These are phyloP conservation scores for Dictyostelium intermedium DNA, from an alignment of 78 protist genomes.

Conservation along the genomic window DNA sequence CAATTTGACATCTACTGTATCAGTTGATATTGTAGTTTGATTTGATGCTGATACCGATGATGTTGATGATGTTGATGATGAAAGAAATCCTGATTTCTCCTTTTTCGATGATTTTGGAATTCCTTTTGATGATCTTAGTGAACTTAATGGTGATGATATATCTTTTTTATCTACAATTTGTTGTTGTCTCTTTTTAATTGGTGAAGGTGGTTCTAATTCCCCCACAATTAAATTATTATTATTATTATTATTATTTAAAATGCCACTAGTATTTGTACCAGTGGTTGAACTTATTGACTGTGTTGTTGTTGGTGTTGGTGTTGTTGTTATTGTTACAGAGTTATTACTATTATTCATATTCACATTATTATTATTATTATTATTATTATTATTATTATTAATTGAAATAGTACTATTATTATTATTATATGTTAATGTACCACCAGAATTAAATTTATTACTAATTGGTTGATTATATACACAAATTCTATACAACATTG, in stretches of 20 bases:
- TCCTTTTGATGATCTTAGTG: neutral
- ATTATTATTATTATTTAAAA: neutral
- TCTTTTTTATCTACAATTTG: neutral
- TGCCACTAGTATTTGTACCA: neutral
- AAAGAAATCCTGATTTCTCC: neutral
- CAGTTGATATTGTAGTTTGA: neutral
- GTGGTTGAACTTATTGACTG: neutral
- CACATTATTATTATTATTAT: neutral
- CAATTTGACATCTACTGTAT: conserved; percentile 23
- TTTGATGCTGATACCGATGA: neutral
- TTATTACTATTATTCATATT: neutral
- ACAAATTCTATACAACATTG: conserved; percentile 4
- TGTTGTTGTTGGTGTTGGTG: neutral
- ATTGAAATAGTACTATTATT: neutral
- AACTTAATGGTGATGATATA: neutral
- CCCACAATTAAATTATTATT: neutral
- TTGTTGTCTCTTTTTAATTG: neutral
- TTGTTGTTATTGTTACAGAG: neutral
- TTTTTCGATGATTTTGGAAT: conserved; percentile 19
- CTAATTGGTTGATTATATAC: neutral
- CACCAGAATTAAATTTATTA: neutral
- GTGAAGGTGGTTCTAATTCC: neutral
- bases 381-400: neutral
- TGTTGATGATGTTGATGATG: neutral
- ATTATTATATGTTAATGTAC: neutral